Base-by-base conservation (phyloP, 805 yeast species). In the Candida suzukii region DNA sequence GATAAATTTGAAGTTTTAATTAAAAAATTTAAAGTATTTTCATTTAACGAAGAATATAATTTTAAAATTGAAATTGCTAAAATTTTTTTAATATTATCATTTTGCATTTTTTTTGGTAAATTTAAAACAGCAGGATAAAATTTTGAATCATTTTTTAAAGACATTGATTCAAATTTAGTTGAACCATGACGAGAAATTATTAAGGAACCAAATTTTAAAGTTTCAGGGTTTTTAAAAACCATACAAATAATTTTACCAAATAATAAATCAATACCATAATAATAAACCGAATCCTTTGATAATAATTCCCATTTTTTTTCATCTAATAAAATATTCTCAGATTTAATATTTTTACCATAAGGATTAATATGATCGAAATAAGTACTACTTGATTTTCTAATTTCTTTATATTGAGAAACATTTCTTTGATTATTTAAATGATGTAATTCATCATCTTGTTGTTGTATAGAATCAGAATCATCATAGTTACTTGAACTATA, bases 81-180 rank as follows among this genome's bases (percentile, higher is more conserved):
- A 0, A 91, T 81, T 46, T 76, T 71, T 47, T 95, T 71, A 2
- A 82, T 85, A 37, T 77, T 78, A 10, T 85, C 75, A 4, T 65
- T 56, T 46, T 68, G 67, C 50, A 71, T 69, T 11, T 68, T 59
- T 0, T 66, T 65, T 0, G 71, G 56, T 36, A 91, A 64, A 51
- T 87, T 88, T 51, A 79, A 75, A 49, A 90, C 75, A 1, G 95
- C 93, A 1, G 84, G 88, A 64, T 74, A 86, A 57, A 78, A 91
- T 39, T 83, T 70, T 2, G 96, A 86, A 36, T 71, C 62, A 0
- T 67, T 53, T 35, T 71, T 73, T 11, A 85, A 57, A 2, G 85
- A 76, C 52, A 88, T 61, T 18, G 80, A 68, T 25, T 72, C 69
- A 49, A 75, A 76, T 24, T 74, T 69, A 3, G 82, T 67, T 30